phyloP scores from a whole-genome alignment of 768 basidiomycete genomes.

The Glaciozyma antarctica region DNA sequence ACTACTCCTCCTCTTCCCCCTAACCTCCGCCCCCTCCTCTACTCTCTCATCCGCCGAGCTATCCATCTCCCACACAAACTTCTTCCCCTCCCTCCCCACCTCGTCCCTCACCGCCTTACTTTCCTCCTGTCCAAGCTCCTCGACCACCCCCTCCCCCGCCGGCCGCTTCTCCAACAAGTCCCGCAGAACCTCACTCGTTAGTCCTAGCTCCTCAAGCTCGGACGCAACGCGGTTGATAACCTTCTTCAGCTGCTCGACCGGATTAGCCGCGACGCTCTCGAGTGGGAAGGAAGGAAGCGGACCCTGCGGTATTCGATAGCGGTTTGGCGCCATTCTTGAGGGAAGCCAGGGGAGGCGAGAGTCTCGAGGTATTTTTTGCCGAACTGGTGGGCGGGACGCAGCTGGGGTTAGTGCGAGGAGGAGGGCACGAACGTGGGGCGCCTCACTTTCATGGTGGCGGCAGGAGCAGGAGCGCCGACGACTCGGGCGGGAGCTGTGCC shows the following conservation, averaged over 20 bases:
- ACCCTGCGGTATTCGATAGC: conserved; percentile 80
- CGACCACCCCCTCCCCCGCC: background rate
- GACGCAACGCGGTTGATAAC: conserved; percentile 70
- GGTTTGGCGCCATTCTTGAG: conserved; percentile 64
- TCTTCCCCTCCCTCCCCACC: conserved; percentile 8
- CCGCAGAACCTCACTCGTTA: conserved; percentile 44
- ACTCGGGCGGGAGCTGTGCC: no score
- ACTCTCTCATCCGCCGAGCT: conserved; percentile 7
- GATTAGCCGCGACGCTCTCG: background rate
- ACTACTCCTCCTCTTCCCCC: background rate
- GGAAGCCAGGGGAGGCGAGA: conserved; percentile 48
- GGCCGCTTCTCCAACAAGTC: conserved; percentile 35
- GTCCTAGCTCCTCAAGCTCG: conserved; percentile 65
- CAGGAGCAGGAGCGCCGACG: no score
- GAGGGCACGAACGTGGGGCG: no score
- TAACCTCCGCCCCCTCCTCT: conserved; percentile 1
- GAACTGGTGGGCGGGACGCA: conserved; percentile 39
- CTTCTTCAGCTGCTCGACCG: conserved; percentile 62
- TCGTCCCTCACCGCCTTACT: background rate
- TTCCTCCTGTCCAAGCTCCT: background rate
- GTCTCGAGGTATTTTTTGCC: conserved; percentile 42
- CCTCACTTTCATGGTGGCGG: no score
- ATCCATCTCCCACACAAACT: conserved; percentile 4
- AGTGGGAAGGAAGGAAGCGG: conserved; percentile 6
- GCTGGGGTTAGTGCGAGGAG: no score